phyloP scores from a whole-genome alignment of 2,329 filamentous ascomycete genomes.

The Neoscytalidium dimidiatum region DNA sequence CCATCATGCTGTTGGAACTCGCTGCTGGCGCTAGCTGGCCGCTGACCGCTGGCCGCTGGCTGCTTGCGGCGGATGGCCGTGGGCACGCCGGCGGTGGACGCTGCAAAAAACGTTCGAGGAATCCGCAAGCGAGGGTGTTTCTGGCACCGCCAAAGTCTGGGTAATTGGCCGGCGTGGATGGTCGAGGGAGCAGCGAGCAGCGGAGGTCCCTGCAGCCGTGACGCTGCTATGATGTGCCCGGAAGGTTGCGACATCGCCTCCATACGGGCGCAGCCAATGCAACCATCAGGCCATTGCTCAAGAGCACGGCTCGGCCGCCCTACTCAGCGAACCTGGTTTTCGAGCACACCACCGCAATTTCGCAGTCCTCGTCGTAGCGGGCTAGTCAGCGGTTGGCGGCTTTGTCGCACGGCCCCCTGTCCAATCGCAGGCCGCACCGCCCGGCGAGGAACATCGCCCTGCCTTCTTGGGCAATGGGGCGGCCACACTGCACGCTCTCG shows the following conservation, averaged over 20 bases:
- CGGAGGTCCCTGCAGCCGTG: constrained; percentile 2
- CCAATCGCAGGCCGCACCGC: not conserved
- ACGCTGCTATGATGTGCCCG: not conserved
- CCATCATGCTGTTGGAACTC: not conserved
- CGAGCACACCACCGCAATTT: constrained; percentile 13
- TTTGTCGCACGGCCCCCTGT: not conserved
- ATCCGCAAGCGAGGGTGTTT: not conserved
- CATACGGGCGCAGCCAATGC: not conserved
- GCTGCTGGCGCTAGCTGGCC: not conserved
- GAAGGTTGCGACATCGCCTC: constrained; percentile 5
- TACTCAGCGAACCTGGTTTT: not conserved
- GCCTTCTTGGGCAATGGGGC: constrained; percentile 11
- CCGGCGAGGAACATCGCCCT: constrained; percentile 5
- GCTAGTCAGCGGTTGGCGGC: constrained; percentile 2
- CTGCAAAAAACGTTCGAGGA: not conserved
- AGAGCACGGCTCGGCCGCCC: not conserved
- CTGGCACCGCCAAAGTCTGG: constrained; percentile 4
- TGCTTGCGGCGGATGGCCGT: not conserved
- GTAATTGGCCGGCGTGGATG: constrained; percentile 2
- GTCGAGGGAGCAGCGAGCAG: not conserved
- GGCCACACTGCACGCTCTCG: not conserved
- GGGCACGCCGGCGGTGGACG: not conserved
- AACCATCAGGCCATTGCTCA: constrained; percentile 11
- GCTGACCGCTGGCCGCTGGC: not conserved
- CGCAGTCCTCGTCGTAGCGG: not conserved